Conservation (phyloP, 2,329 filamentous ascomycete genomes). For the Colletotrichum phormii region DNA sequence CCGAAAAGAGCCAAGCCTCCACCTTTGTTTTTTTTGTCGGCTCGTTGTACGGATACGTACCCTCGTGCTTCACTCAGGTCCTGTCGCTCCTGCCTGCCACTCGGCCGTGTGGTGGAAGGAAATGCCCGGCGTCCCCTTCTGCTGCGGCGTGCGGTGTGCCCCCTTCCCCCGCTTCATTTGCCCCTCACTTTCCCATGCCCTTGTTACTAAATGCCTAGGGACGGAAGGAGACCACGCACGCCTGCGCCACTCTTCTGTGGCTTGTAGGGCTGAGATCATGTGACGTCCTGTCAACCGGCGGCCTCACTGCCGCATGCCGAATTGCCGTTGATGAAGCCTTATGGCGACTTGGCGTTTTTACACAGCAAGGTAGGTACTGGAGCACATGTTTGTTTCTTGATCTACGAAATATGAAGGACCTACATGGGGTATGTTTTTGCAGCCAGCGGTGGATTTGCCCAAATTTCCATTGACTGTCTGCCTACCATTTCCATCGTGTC, state of each 20-base stretch:
- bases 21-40: neutral
- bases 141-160: no score
- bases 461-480: neutral
- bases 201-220: neutral
- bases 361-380: neutral
- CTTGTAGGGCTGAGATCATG: slow-evolving; percentile 34
- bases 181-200: neutral
- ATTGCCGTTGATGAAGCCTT: neutral
- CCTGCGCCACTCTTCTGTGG: slow-evolving; percentile 15
- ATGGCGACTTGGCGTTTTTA: neutral
- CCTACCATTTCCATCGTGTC: neutral
- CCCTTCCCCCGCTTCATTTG: no score
- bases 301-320: neutral
- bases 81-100: neutral
- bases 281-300: neutral
- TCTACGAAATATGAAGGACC: neutral
- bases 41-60: neutral
- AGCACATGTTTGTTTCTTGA: neutral
- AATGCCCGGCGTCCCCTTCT: neutral
- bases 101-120: neutral
- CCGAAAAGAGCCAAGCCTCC: neutral
- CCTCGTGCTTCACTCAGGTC: no score
- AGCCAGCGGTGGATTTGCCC: no score
- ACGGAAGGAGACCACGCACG: neutral
- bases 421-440: neutral